Base-by-base conservation (phyloP, 179 eudicot species). In the Pouteria campechiana region DNA sequence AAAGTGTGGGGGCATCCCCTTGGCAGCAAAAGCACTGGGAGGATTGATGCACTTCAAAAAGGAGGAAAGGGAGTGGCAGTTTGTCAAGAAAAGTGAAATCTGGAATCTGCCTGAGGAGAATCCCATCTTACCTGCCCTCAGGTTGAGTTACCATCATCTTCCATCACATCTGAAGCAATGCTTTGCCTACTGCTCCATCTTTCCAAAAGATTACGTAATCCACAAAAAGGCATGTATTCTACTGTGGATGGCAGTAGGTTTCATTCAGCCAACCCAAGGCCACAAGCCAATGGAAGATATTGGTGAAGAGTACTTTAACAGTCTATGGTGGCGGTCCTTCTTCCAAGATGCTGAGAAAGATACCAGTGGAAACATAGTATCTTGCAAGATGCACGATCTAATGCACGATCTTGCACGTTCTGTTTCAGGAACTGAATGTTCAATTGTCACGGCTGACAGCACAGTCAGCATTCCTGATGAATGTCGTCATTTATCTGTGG, bases 191-290 rank as follows among this genome's bases (percentile, higher is more conserved):
- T 65, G 68, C 14, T 57, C 78, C 1, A 19, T 76, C 1, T 76
- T 68, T 13, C 78, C 68, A 1, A 66, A 70, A 44, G 70, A 46
- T 43, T 54, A 19, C 32, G 3, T 0, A 10, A 55, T 69, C 14
- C 37, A 41, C 25, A 54, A 60, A 48, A 59, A 63, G 32, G 7
- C 6, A 3, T 19, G 65, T 49, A 66, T 63, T 4, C 23, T 50
- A 30, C 56, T 74, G 4, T 70, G 76, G 74, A 63, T 60, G 64
- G 74, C 76, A 11, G 48, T 62, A 24, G 80, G 73, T 14, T 69
- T 53, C 32, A 46, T 74, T 20, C 8, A n/a, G 1, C 27, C 58
- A 0, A 16, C 21, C 0, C 13, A 27, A 29, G 56, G 56, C 23
- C 18, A 56, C n/a, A 37, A 24, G 7, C 55, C 17, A 19, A 34